A percentile compares a stretch with the other conserved stretches of the same genome.
Evolutionary conservation across 805 yeast genomes (phyloP).

Genomic region (Wickerhamiella australiensis): DNA sequence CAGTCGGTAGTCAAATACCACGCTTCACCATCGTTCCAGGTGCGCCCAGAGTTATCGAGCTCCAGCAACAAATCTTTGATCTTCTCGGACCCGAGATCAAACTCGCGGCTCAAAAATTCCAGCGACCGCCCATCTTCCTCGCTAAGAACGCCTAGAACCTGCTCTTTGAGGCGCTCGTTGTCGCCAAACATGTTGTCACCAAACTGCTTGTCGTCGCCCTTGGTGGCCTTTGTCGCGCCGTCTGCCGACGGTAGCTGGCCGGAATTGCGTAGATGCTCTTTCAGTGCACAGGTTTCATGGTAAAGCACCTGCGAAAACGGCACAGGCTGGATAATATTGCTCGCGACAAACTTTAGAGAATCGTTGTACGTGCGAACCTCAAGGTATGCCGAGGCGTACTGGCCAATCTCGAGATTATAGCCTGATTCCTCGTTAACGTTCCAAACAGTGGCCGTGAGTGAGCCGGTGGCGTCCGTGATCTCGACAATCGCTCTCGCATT

Average conservation of each 20-base stretch:
- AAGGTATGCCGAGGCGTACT: slow-evolving; percentile 42
- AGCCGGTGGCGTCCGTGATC: slow-evolving; percentile 60
- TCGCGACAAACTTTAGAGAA: slow-evolving; percentile 40
- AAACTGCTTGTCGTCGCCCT: slow-evolving; percentile 7
- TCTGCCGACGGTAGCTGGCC: slow-evolving; percentile 21
- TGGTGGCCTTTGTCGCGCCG: background rate
- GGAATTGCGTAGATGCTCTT: slow-evolving; percentile 27
- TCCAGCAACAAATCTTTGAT: background rate
- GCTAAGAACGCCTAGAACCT: slow-evolving; percentile 4
- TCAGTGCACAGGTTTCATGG: slow-evolving; percentile 48
- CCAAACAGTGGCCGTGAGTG: slow-evolving; percentile 45
- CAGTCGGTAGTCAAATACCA: background rate
- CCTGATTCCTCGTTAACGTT: slow-evolving; percentile 28
- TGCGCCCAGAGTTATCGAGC: background rate
- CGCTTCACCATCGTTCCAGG: slow-evolving; percentile 5
- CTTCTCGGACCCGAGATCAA: slow-evolving; percentile 9
- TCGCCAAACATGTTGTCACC: slow-evolving; percentile 7
- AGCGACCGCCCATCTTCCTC: background rate
- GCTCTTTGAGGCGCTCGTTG: background rate
- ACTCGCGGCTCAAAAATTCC: slow-evolving; percentile 11
- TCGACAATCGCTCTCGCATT: slow-evolving; percentile 29
- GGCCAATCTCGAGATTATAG: slow-evolving; percentile 30
- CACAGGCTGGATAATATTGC: slow-evolving; percentile 36
- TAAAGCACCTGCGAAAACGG: slow-evolving; percentile 51
- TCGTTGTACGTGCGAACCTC: slow-evolving; percentile 38